These are phyloP conservation scores for Fusarium circinatum DNA, from an alignment of 2,329 filamentous ascomycete species.

Conservation along the genomic window DNA sequence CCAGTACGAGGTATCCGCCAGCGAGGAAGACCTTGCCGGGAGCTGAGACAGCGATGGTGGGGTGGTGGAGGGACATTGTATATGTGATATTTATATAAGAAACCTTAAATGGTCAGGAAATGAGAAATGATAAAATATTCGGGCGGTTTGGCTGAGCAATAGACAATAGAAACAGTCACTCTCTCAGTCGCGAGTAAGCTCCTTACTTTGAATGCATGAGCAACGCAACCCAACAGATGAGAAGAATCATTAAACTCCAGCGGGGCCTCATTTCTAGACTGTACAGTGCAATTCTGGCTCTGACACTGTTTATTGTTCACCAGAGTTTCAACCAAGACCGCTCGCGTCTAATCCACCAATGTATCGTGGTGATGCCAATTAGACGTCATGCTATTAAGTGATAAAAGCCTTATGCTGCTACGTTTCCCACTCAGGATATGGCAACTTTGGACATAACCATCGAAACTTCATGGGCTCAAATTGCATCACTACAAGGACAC, in stretches of 20 bases:
- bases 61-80: conserved; percentile 42
- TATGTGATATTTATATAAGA: not conserved
- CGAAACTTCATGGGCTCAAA: not conserved
- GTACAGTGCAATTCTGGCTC: conserved; percentile 28
- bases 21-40: conserved; percentile 96
- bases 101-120: not conserved
- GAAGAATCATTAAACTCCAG: conserved; percentile 36
- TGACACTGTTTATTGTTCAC: not conserved
- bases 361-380: conserved; percentile 23
- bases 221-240: not conserved
- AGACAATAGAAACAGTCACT: not conserved
- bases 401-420: not conserved
- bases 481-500: not conserved
- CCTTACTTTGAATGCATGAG: conserved; percentile 28
- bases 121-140: too few relatives aligned
- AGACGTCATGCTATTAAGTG: conserved; percentile 7
- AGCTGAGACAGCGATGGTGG: conserved; percentile 77
- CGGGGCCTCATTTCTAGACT: conserved; percentile 36
- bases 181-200: conserved; percentile 20
- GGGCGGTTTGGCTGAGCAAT: too few relatives aligned
- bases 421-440: not conserved
- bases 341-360: too few relatives aligned
- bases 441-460: not conserved
- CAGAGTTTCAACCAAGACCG: conserved; percentile 1
- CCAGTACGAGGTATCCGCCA: conserved; percentile 94